Evolutionary conservation across 1,284 basidiomycete genomes (phyloP).

Genomic region (Fomitopsis schrenkii): DNA sequence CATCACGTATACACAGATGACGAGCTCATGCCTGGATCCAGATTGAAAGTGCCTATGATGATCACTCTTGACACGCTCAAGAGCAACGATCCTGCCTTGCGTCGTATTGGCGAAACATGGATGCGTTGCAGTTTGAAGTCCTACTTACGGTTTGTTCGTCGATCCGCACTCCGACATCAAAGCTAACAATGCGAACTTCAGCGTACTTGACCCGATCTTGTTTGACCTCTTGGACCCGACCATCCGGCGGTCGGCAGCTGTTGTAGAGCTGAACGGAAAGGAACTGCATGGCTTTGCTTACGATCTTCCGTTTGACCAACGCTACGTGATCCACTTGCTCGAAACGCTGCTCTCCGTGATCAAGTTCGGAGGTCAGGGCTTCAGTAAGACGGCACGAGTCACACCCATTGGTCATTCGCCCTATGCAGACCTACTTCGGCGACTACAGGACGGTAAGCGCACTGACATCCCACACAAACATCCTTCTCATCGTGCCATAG

Average conservation of each 20-base stretch:
- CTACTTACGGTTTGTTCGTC: constrained; percentile 69
- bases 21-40: constrained; percentile 72
- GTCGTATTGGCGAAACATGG: constrained; percentile 88
- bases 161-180: constrained; percentile 5
- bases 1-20: constrained; percentile 59
- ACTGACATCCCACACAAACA: not conserved
- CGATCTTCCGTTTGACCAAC: constrained; percentile 74
- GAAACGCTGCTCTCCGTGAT: constrained; percentile 78
- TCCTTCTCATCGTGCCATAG: constrained; percentile 31
- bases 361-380: constrained; percentile 85
- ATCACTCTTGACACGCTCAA: constrained; percentile 82
- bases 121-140: constrained; percentile 92
- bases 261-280: constrained; percentile 54
- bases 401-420: constrained; percentile 60
- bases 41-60: constrained; percentile 83
- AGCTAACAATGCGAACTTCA: constrained; percentile 24
- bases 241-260: constrained; percentile 49
- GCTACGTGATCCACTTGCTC: constrained; percentile 65
- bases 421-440: constrained; percentile 52
- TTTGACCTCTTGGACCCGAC: constrained; percentile 71
- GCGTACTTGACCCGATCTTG: constrained; percentile 87
- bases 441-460: constrained; percentile 49
- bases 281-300: constrained; percentile 69
- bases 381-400: constrained; percentile 65
- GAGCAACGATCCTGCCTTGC: constrained; percentile 67